Evolutionary conservation across 495 filamentous ascomycete species (phyloP).

Genomic region (Aspergillus cavernicola): DNA sequence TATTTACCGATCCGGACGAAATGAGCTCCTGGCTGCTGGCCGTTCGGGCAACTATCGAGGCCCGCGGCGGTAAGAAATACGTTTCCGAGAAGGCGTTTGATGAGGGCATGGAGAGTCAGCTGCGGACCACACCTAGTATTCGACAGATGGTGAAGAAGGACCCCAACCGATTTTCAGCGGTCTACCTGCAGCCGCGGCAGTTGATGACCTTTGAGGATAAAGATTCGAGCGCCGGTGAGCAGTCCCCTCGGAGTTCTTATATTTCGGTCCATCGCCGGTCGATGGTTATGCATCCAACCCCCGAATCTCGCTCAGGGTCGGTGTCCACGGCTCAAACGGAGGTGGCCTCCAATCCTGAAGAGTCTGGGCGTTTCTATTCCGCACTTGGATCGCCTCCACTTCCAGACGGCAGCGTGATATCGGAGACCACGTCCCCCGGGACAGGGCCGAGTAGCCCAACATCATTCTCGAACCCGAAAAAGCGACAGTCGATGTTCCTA

Average conservation of each 20-base stretch:
- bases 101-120: conserved; percentile 33
- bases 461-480: conserved; percentile 21
- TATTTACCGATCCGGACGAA: conserved; percentile 74
- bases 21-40: conserved; percentile 78
- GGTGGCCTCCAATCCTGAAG: conserved; percentile 16
- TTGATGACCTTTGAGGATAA: conserved; percentile 22
- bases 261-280: conserved; percentile 31
- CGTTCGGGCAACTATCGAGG: conserved; percentile 64
- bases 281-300: conserved; percentile 15
- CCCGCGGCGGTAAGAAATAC: conserved; percentile 63
- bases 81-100: conserved; percentile 48
- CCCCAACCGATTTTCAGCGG: conserved; percentile 58
- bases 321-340: conserved; percentile 31
- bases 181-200: conserved; percentile 54
- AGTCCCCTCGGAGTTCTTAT: conserved; percentile 30
- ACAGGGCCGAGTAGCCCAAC: conserved; percentile 23
- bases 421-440: conserved; percentile 11
- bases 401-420: conserved; percentile 8
- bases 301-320: conserved; percentile 31
- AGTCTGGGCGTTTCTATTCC: conserved; percentile 18
- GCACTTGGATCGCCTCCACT: conserved; percentile 8
- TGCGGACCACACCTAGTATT: conserved; percentile 37
- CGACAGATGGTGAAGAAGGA: conserved; percentile 45
- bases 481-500: conserved; percentile 26
- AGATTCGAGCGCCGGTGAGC: conserved; percentile 25